A percentile compares a stretch with the other conserved stretches of the same genome.
Evolutionary conservation across 2,329 filamentous ascomycete genomes (phyloP).

Genomic region (Scedosporium apiospermum): DNA sequence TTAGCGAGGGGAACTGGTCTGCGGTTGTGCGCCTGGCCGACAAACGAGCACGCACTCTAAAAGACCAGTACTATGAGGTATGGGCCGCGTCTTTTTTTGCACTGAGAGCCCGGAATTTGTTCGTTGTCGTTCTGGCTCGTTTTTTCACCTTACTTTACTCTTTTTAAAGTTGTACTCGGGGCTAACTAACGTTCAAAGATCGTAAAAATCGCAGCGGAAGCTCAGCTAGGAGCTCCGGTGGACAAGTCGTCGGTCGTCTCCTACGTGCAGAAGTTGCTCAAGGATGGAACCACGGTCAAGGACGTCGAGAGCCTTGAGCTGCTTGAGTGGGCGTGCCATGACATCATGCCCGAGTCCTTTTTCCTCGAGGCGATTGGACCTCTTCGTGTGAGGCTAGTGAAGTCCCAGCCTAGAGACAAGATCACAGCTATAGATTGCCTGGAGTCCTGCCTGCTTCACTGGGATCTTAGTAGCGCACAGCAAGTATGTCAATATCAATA

Average conservation of each 20-base stretch:
- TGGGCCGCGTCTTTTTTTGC: slow-evolving; percentile 9
- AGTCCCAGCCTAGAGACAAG: slow-evolving; percentile 40
- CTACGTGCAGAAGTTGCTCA: slow-evolving; percentile 35
- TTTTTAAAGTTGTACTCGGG: background rate
- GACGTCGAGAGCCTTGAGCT: slow-evolving; percentile 44
- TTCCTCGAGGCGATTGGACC: slow-evolving; percentile 39
- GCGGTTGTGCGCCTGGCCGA: slow-evolving; percentile 41
- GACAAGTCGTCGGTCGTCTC: slow-evolving; percentile 35
- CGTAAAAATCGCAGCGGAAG: slow-evolving; percentile 40
- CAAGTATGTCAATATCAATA: slow-evolving; percentile 28
- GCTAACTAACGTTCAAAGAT: background rate
- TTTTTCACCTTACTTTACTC: slow-evolving; percentile 2
- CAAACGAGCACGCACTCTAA: slow-evolving; percentile 36
- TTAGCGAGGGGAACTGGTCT: slow-evolving; percentile 44
- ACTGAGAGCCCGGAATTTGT: background rate
- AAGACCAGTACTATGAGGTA: slow-evolving; percentile 49
- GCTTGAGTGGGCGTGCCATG: slow-evolving; percentile 42
- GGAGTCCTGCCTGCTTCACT: slow-evolving; percentile 42
- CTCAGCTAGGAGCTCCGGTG: slow-evolving; percentile 38
- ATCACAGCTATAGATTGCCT: slow-evolving; percentile 32
- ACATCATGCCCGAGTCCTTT: slow-evolving; percentile 26
- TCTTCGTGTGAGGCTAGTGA: slow-evolving; percentile 37
- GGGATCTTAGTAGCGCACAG: slow-evolving; percentile 47
- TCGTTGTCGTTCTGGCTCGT: background rate
- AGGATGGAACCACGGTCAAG: slow-evolving; percentile 33